phyloP scores from a whole-genome alignment of 2,329 filamentous ascomycete species.

The Calonectria pauciramosa region DNA sequence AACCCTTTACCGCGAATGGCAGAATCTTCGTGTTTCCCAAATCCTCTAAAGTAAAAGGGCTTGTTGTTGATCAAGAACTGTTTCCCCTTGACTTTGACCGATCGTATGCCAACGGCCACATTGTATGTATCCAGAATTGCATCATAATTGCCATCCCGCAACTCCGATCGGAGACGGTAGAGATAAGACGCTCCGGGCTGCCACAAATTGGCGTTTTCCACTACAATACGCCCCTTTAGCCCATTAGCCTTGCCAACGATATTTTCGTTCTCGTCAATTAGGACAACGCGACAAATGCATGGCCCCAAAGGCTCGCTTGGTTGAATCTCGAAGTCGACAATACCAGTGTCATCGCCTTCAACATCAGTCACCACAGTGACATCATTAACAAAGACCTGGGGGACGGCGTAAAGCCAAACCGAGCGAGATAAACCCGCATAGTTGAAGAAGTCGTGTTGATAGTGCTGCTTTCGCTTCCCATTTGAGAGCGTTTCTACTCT shows the following conservation, averaged over 20 bases:
- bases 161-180: conserved; percentile 16
- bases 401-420: conserved; percentile 15
- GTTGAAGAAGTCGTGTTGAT: conserved; percentile 31
- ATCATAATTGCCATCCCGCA: not conserved
- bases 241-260: not conserved
- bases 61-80: conserved; percentile 28
- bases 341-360: not conserved
- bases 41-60: conserved; percentile 31
- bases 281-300: not conserved
- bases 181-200: conserved; percentile 29
- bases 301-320: not conserved
- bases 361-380: conserved; percentile 18
- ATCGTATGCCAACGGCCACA: conserved; percentile 13
- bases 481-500: conserved; percentile 11
- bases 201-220: conserved; percentile 21
- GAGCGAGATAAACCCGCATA: conserved; percentile 26
- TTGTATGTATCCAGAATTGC: conserved; percentile 15
- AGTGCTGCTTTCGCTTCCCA: conserved; percentile 26
- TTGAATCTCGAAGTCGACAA: conserved; percentile 15
- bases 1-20: conserved; percentile 28
- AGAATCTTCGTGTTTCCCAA: conserved; percentile 31
- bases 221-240: not conserved
- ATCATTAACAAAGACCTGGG: conserved; percentile 12
- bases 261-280: conserved; percentile 19
- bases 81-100: conserved; percentile 20